Conservation (phyloP, 1,139 yeast species). For the Nadsonia commutata region DNA sequence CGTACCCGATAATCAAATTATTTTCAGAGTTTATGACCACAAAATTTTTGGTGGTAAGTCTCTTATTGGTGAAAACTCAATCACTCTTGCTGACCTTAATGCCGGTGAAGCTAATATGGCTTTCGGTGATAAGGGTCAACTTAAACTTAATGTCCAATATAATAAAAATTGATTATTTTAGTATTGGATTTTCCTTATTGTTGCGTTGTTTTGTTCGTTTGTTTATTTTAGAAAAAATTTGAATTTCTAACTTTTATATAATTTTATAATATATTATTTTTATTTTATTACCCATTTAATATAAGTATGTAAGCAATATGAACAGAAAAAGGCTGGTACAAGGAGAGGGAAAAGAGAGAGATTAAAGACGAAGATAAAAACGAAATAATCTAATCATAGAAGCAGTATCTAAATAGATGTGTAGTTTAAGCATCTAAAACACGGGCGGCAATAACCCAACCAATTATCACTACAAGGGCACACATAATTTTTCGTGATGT, state of each 20-base stretch:
- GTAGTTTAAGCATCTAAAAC: not conserved
- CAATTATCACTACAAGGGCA: not conserved
- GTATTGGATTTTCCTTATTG: not conserved
- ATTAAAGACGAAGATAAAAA: no score
- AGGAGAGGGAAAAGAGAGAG: no score
- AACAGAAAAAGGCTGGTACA: no score
- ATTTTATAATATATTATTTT: no score
- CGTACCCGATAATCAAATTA: conserved; percentile 40
- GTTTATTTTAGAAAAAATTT: no score
- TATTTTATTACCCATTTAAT: no score
- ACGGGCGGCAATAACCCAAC: not conserved
- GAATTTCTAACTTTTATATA: no score
- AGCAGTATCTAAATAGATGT: no score
- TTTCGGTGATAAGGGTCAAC: conserved; percentile 15
- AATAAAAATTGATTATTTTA: not conserved
- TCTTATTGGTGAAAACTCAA: conserved; percentile 41
- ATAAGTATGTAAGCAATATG: no score
- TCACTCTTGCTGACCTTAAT: conserved; percentile 15
- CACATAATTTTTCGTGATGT: not conserved
- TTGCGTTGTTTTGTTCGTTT: not conserved
- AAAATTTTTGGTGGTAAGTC: conserved; percentile 63
- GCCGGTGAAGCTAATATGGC: conserved; percentile 17
- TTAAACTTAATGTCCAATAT: conserved; percentile 3
- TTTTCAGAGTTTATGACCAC: conserved; percentile 48
- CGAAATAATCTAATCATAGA: no score